A percentile compares a stretch with the other conserved stretches of the same genome.
Conservation (phyloP, 768 basidiomycete species). For the Dentipellis fragilis region DNA sequence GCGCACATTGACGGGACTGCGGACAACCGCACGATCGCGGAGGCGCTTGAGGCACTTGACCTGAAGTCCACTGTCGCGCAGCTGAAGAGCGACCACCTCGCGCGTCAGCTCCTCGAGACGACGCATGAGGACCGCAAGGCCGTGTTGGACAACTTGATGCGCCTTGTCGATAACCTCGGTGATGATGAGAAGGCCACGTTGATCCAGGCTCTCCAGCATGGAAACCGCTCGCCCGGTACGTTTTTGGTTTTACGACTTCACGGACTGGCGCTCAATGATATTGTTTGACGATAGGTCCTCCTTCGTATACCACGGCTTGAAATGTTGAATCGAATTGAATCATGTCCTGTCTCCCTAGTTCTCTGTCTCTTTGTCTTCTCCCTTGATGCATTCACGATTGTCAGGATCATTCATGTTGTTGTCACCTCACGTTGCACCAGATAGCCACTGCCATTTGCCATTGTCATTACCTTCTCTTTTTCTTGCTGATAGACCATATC, state of each 20-base stretch:
- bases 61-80: slow-evolving; percentile 50
- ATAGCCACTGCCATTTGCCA: not conserved
- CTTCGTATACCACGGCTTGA: slow-evolving; percentile 23
- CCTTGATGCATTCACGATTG: not conserved
- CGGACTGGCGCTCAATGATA: slow-evolving; percentile 1
- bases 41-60: slow-evolving; percentile 63
- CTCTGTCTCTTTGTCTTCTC: slow-evolving; percentile 3
- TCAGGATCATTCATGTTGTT: slow-evolving; percentile 4
- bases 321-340: not conserved
- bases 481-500: not conserved
- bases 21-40: slow-evolving; percentile 48
- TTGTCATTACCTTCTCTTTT: not conserved
- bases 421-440: not conserved
- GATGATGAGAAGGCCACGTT: slow-evolving; percentile 63
- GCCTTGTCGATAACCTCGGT: slow-evolving; percentile 61
- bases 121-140: slow-evolving; percentile 71
- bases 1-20: slow-evolving; percentile 42
- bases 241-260: slow-evolving; percentile 4
- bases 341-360: not conserved
- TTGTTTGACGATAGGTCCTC: slow-evolving; percentile 24
- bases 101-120: slow-evolving; percentile 54
- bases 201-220: slow-evolving; percentile 49
- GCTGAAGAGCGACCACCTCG: slow-evolving; percentile 60
- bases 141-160: slow-evolving; percentile 61
- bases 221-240: slow-evolving; percentile 50